These are phyloP conservation scores for Populus trichocarpa DNA, from an alignment of 441 rosid species.

Conservation along the genomic window DNA sequence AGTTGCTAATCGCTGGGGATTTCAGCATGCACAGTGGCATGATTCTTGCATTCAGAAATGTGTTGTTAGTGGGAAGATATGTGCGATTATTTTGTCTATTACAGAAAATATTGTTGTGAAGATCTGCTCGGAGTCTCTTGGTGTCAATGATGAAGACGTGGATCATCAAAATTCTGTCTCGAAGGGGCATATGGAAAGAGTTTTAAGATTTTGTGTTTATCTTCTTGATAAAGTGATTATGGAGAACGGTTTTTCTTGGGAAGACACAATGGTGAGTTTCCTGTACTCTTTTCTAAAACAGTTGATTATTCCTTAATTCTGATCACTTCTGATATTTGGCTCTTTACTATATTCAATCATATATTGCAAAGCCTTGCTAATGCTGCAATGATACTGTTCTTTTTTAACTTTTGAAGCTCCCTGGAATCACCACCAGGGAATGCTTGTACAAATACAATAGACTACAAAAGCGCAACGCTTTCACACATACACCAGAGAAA, in stretches of 20 bases:
- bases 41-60: slow-evolving; percentile 69
- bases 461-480: background rate
- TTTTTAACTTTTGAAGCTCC: background rate
- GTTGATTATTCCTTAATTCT: slow-evolving; percentile 2
- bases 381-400: background rate
- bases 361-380: background rate
- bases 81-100: slow-evolving; percentile 58
- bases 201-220: slow-evolving; percentile 66
- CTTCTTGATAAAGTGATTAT: slow-evolving; percentile 60
- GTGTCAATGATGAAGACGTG: slow-evolving; percentile 15
- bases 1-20: slow-evolving; percentile 42
- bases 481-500: background rate
- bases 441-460: background rate
- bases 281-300: background rate
- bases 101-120: slow-evolving; percentile 39
- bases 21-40: slow-evolving; percentile 75
- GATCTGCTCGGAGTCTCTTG: slow-evolving; percentile 34
- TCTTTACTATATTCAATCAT: background rate
- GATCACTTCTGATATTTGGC: background rate
- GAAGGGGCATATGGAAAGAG: slow-evolving; percentile 41
- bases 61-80: slow-evolving; percentile 56
- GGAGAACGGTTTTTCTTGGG: slow-evolving; percentile 66
- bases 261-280: slow-evolving; percentile 60
- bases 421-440: background rate
- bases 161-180: slow-evolving; percentile 25